Percentiles rank a stretch among this genome's conserved stretches.
Conservation (phyloP, 2,329 filamentous ascomycete species). For the Diaporthe vexans region DNA sequence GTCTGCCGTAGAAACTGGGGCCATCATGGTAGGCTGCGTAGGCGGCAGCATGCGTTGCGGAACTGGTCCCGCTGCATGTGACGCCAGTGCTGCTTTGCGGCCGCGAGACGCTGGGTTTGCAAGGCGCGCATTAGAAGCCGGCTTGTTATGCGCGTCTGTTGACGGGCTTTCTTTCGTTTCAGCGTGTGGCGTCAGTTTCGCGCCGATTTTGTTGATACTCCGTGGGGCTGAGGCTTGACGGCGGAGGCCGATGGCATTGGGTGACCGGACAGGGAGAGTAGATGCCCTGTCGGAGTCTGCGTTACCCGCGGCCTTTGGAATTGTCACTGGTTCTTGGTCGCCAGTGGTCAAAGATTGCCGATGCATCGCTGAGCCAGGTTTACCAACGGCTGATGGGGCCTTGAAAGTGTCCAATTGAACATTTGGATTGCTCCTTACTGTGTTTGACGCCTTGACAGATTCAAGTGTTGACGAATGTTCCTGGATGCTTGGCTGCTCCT, state of each 20-base stretch:
- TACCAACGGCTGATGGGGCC: too few species aligned
- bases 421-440: background rate
- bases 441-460: background rate
- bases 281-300: background rate
- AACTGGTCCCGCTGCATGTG: conserved; percentile 64
- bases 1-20: conserved; percentile 40
- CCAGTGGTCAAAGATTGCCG: background rate
- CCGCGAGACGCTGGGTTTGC: conserved; percentile 66
- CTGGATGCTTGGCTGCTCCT: background rate
- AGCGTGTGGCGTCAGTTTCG: background rate
- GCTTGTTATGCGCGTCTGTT: background rate
- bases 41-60: conserved; percentile 59
- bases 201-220: conserved; percentile 36
- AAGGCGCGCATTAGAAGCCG: conserved; percentile 45
- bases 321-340: too few species aligned
- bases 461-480: background rate
- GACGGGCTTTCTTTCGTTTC: background rate
- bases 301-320: background rate
- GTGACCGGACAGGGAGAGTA: background rate
- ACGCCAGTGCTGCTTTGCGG: conserved; percentile 65
- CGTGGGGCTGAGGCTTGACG: conserved; percentile 14
- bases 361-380: too few species aligned
- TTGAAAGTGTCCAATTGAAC: background rate
- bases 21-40: conserved; percentile 38
- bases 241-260: conserved; percentile 13